Base-by-base conservation (phyloP, 2,329 filamentous ascomycete species). In the Pseudogymnoascus sp. region DNA sequence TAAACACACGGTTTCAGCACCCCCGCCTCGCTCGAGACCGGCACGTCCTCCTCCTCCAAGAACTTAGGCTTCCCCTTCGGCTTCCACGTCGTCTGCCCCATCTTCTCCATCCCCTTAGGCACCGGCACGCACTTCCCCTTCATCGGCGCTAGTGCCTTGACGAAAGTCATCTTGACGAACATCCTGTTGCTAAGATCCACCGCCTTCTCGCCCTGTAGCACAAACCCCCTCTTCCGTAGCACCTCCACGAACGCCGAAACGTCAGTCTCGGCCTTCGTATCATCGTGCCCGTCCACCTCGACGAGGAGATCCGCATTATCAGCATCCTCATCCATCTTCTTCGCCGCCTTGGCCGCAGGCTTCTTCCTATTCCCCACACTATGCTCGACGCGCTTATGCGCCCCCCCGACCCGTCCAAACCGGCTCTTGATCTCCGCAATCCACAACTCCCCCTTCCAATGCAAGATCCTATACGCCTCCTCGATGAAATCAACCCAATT, bases 401-500 rank as follows among this genome's bases (percentile, higher is more conserved):
- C 75, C 61, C 68, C 77, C 68, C 78, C 81, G 60, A 85, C 81
- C 51, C 86, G 82, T 3, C 86, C 87, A 73, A 99, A 98, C 34
- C 95, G 89, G 68, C 86, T 91, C 79, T 98, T 98, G 77, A 99
- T 97, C 79, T 99, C 95, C 60, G 92, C 90, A 62, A 99, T 85
- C 95, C 95, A 99, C 63, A 96, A 86, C 80, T 99, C 95, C 69
- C 95, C 95, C 73, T 95, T 93, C 84, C 92, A 93, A 73, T 92
- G 89, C 67, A 99, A 83, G 62, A 98, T 83, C 63, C 95, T 88
- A 80, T 92, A 96, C 13, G 93, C 93, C 79, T 99, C 95, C 77
- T 98, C 95, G 71, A 99, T 85, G 75, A 99, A 98, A 71, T 92
- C 88, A 62, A 96, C 84, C 93, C 95, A 99, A 79, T 99, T 99